Evolutionary conservation across 441 rosid genomes (phyloP), one percentile per base, ranked within the genome.

Genomic region (Eruca vesicaria): DNA sequence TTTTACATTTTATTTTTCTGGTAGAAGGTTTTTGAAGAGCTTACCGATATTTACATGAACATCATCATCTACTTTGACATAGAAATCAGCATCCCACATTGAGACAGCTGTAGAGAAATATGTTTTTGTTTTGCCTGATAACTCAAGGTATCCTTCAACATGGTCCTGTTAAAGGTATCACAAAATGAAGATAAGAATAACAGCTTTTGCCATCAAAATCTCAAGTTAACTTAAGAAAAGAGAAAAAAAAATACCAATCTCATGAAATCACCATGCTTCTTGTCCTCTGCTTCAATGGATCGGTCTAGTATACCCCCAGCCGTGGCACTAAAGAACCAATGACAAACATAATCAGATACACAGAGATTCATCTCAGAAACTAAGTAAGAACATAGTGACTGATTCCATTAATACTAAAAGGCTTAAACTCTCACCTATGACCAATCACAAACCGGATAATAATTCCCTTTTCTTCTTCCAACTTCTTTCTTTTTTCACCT

Each of bases 31-130:
- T 5, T 56, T 29, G 56, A 66, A 59, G 56, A 66, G 80, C 96
- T 77, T 86, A 92, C 99, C 94, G 6, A 90, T 86, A 83, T 95
- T 87, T 66, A 92, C 82, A 83, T 83, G 90, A 82, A 95, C 89
- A 74, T 91, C 93, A 72, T 95, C 99, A 80, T 87, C 92, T 84
- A 90, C 92, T 87, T 95, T 92, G 63, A 88, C 86, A 78, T 88
- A 95, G 82, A 88, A 95, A 73, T 92, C 95, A 50, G 98, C 92
- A 62, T 95, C 94, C 97, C 97, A 92, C 77, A 73, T 89, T 69
- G 90, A 87, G 35, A 86, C 81, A 11, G 93, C 97, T 19, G 81
- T 79, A 59, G 82, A 79, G 60, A 94, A 84, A 75, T 88, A 90
- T 7, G 75, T 57, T 56, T 89, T 94, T 0, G 88, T 82, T 87